Evolutionary conservation across 345 rosid genomes (phyloP).

Genomic region (Bruguiera gymnorhiza): DNA sequence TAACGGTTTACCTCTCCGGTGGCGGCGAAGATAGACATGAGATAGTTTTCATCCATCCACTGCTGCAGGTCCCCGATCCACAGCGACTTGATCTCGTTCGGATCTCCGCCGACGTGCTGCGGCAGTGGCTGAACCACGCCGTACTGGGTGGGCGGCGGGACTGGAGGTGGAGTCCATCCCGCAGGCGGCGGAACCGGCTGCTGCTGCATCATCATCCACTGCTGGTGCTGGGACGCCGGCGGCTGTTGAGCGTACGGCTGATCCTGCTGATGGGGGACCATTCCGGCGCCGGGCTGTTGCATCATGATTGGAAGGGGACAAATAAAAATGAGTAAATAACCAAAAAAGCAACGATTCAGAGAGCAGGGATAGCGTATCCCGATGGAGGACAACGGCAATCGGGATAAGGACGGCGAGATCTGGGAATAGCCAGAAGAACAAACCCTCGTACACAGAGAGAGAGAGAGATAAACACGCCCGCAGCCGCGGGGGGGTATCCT

Average conservation of each 20-base stretch:
- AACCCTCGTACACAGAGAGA: too few species aligned
- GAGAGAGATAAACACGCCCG: too few species aligned
- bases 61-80: conserved; percentile 96
- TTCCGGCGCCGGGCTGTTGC: conserved; percentile 74
- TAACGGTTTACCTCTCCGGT: conserved; percentile 59
- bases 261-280: conserved; percentile 25
- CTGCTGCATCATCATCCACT: conserved; percentile 60
- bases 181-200: conserved; percentile 65
- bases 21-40: conserved; percentile 45
- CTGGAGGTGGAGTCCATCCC: conserved; percentile 75
- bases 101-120: neutral
- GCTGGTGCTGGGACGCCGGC: conserved; percentile 24
- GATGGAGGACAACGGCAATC: too few species aligned
- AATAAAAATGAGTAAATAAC: too few species aligned
- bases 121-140: conserved; percentile 10
- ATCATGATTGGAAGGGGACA: conserved; percentile 33
- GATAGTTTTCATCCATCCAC: conserved; percentile 92
- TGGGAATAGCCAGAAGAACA: too few species aligned
- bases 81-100: conserved; percentile 63
- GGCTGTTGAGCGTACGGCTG: conserved; percentile 47
- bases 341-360: too few species aligned
- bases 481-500: too few species aligned
- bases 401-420: too few species aligned
- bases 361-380: too few species aligned
- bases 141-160: conserved; percentile 56